Conservation (phyloP, 495 filamentous ascomycete genomes). For the Bacidia gigantensis region DNA sequence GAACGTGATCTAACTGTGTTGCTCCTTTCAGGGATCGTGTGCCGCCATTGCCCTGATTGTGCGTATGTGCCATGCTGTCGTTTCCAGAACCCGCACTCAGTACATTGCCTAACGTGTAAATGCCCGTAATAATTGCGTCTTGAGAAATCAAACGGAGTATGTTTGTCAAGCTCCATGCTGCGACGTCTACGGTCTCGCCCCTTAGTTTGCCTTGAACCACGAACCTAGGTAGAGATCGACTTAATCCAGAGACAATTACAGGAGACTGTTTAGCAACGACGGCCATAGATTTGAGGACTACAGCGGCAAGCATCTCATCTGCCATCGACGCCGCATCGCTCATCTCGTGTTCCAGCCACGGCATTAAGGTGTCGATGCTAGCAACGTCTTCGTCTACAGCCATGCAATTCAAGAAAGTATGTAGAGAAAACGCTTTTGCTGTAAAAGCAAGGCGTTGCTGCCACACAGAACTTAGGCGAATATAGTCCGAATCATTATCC, state of each 20-base stretch:
- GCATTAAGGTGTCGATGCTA: slow-evolving; percentile 65
- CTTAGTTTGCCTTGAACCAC: slow-evolving; percentile 61
- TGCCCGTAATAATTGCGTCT: slow-evolving; percentile 83
- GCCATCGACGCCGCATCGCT: slow-evolving; percentile 68
- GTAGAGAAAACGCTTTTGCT: slow-evolving; percentile 68
- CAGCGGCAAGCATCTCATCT: slow-evolving; percentile 55
- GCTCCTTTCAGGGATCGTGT: slow-evolving; percentile 17
- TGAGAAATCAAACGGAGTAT: slow-evolving; percentile 69
- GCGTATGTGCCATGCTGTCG: slow-evolving; percentile 19
- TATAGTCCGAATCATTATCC: slow-evolving; percentile 81
- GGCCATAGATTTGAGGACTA: slow-evolving; percentile 68
- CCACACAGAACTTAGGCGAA: slow-evolving; percentile 69
- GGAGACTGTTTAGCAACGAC: slow-evolving; percentile 62
- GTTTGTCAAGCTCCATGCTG: slow-evolving; percentile 67
- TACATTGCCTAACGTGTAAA: slow-evolving; percentile 89
- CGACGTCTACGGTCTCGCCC: slow-evolving; percentile 50
- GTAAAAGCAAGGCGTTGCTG: slow-evolving; percentile 79
- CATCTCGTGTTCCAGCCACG: slow-evolving; percentile 73
- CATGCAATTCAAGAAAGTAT: slow-evolving; percentile 72
- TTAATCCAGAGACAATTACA: slow-evolving; percentile 57
- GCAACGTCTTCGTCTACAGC: slow-evolving; percentile 65
- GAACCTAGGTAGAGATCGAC: slow-evolving; percentile 68
- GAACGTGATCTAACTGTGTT: slow-evolving; percentile 26
- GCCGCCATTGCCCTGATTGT: slow-evolving; percentile 19
- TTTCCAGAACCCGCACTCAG: slow-evolving; percentile 49